Percentiles rank a stretch among this genome's conserved stretches.
Evolutionary conservation across 2,329 filamentous ascomycete genomes (phyloP).

Genomic region (Parascedosporium putredinis): DNA sequence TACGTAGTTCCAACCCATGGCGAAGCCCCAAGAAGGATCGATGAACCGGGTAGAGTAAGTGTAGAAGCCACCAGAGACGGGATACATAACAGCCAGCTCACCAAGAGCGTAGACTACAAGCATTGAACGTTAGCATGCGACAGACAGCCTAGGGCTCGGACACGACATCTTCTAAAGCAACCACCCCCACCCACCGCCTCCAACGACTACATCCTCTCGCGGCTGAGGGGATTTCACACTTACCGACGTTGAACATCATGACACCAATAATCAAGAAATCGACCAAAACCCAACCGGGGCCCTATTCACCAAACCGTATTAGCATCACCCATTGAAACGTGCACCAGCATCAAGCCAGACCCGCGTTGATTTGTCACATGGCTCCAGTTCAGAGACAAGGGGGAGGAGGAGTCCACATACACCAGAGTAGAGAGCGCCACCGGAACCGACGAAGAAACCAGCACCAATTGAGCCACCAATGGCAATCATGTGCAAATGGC

Average conservation of each 20-base stretch:
- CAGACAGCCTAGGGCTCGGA: no score
- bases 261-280: constrained; percentile 46
- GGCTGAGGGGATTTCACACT: constrained; percentile 9
- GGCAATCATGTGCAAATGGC: constrained; percentile 53
- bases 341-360: no score
- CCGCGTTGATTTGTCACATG: no score
- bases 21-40: constrained; percentile 49
- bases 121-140: background rate
- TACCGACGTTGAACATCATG: constrained; percentile 49
- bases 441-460: constrained; percentile 53
- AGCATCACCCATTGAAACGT: no score
- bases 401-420: no score
- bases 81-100: constrained; percentile 51
- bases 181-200: no score
- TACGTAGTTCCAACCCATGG: constrained; percentile 41
- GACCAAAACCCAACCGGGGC: constrained; percentile 33
- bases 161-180: no score
- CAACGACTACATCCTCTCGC: no score
- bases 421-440: constrained; percentile 40
- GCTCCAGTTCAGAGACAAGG: no score
- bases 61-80: constrained; percentile 53
- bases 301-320: constrained; percentile 12
- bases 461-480: constrained; percentile 52
- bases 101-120: constrained; percentile 43
- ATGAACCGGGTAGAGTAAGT: constrained; percentile 52